phyloP scores from a whole-genome alignment of 1,139 yeast genomes.

The Hyphopichia burtonii region DNA sequence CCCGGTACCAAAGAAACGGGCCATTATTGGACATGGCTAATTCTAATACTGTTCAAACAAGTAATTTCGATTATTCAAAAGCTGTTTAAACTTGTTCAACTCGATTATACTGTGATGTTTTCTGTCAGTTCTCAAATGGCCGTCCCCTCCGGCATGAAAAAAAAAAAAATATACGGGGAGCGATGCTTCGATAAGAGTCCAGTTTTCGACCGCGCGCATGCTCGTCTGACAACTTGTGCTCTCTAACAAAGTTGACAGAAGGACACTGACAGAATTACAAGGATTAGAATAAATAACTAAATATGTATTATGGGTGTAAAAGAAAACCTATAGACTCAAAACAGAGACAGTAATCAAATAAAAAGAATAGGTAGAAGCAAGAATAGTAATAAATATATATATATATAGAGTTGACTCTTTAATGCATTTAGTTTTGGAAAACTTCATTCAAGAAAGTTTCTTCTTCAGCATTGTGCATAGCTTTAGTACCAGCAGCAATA shows the following conservation, averaged over 20 bases:
- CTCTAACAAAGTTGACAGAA: no score
- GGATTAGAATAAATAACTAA: neutral
- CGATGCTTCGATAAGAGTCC: no score
- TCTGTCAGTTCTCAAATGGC: no score
- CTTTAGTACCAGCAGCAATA: slow-evolving; percentile 96
- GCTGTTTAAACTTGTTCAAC: no score
- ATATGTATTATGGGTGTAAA: neutral
- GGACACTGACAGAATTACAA: no score
- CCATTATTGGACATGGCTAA: neutral
- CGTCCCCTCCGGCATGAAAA: no score
- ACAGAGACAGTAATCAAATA: neutral
- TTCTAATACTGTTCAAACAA: neutral
- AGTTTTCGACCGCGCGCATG: no score
- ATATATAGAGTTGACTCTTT: neutral
- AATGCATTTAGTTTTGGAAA: slow-evolving; percentile 32
- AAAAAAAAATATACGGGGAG: no score
- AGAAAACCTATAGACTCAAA: no score
- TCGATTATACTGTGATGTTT: no score
- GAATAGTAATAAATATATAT: neutral
- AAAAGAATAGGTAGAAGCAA: neutral
- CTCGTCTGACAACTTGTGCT: no score
- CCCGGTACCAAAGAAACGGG: slow-evolving; percentile 41
- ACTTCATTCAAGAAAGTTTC: slow-evolving; percentile 81
- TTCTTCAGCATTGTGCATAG: slow-evolving; percentile 86
- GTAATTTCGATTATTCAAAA: no score